phyloP scores from a whole-genome alignment of 805 yeast genomes.

The Ogataea haglerorum region DNA sequence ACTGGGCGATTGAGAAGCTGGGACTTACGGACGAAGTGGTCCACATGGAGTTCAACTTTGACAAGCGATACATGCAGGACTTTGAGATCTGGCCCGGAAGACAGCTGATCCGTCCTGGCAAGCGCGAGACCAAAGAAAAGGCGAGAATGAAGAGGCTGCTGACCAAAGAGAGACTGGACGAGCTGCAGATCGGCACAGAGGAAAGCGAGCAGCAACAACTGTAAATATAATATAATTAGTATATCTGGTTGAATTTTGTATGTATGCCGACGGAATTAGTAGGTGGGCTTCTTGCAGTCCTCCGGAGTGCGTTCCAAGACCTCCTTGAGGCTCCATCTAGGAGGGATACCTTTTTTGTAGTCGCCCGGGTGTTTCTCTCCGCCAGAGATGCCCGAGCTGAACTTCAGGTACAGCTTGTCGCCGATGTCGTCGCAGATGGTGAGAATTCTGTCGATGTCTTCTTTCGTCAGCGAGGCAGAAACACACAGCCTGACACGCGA shows the following conservation, averaged over 20 bases:
- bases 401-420: slow-evolving; percentile 68
- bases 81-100: slow-evolving; percentile 76
- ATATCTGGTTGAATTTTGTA: not conserved
- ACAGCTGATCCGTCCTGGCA: slow-evolving; percentile 54
- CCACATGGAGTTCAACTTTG: slow-evolving; percentile 76
- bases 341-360: slow-evolving; percentile 48
- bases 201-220: slow-evolving; percentile 3
- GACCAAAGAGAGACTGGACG: slow-evolving; percentile 7
- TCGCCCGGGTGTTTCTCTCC: slow-evolving; percentile 53
- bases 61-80: slow-evolving; percentile 72
- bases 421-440: slow-evolving; percentile 74
- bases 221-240: slow-evolving; percentile 3
- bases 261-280: slow-evolving; percentile 8
- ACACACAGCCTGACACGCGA: slow-evolving; percentile 93
- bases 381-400: slow-evolving; percentile 74
- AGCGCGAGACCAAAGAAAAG: slow-evolving; percentile 44
- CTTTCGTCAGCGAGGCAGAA: slow-evolving; percentile 87
- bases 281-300: slow-evolving; percentile 42
- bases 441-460: slow-evolving; percentile 81
- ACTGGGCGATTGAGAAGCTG: slow-evolving; percentile 78
- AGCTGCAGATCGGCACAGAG: not conserved
- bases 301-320: slow-evolving; percentile 69
- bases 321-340: slow-evolving; percentile 77
- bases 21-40: slow-evolving; percentile 83
- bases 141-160: slow-evolving; percentile 42